Base-by-base conservation (phyloP, 495 filamentous ascomycete genomes). In the Penicillium diatomitis region DNA sequence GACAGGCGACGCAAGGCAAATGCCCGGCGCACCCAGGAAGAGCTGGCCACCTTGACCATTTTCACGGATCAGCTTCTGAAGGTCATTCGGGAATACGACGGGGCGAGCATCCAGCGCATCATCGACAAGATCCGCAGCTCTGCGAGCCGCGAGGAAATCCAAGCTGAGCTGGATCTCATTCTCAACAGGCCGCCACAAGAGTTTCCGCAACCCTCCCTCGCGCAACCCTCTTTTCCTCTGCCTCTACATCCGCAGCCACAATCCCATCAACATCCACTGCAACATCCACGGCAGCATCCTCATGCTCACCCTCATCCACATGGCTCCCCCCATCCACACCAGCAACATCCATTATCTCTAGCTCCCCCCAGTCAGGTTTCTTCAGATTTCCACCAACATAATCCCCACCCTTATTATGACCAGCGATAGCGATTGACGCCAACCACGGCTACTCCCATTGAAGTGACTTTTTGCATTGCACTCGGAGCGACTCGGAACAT, bases 1-100 rank as follows among this genome's bases (percentile, higher is more conserved):
- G 70, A 73, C 46, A 70, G 55, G 51, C 70, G 70, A 7, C 70
- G 70, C 38, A 73, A 73, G 50, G 59, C 63, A 6, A 48, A 61
- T n/a, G 64, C 60, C 11, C 61, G 57, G 30, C 53, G 53, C 29
- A 62, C 62, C 2, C 57, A 69, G 34, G 62, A 70, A 6, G 55
- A 64, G 10, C 49, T 69, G 28, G 47, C 47, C n/a, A 63, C 53
- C 37, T 61, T 62, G 32, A 55, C 53, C 9, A 43, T 43, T 8
- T 67, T 69, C 30, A 38, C 67, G 32, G 60, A 70, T 2, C 50
- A 63, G 9, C 32, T 73, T 6, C 44, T 73, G 6, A 37, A 38
- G 1, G 42, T 58, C 3, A 59, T 73, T 32, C 60, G 68, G 8
- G 29, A 46, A 7, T 53, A 54, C 30, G 57, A 66, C n/a, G 31